These are phyloP conservation scores for Hypoxylon lenormandii DNA, from an alignment of 495 filamentous ascomycete species.

Conservation along the genomic window DNA sequence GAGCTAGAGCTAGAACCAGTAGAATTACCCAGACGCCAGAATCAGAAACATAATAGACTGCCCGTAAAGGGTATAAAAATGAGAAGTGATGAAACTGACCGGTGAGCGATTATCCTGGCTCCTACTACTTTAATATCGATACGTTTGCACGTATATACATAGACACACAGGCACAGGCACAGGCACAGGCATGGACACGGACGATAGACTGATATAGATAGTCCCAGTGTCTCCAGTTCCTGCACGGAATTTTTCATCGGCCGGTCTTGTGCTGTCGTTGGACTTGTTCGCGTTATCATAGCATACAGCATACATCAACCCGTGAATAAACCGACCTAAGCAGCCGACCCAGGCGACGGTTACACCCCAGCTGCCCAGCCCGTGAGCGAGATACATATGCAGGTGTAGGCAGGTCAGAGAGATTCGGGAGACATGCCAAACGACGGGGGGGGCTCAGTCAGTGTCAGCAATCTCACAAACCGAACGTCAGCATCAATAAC, in stretches of 20 bases:
- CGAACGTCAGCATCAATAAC: constrained; percentile 1
- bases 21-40: neutral
- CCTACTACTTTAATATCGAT: neutral
- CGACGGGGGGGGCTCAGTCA: neutral
- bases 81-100: constrained; percentile 36
- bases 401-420: constrained; percentile 1
- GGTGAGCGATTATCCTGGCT: constrained; percentile 29
- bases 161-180: too few relatives aligned
- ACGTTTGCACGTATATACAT: neutral
- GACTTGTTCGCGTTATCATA: constrained; percentile 24
- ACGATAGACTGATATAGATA: neutral
- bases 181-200: too few relatives aligned
- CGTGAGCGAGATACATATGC: neutral
- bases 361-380: constrained; percentile 17
- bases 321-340: constrained; percentile 17
- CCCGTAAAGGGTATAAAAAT: constrained; percentile 4
- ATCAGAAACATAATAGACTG: neutral
- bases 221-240: neutral
- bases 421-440: constrained; percentile 5
- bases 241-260: constrained; percentile 17
- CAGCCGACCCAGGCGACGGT: constrained; percentile 36
- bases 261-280: constrained; percentile 1
- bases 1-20: too few relatives aligned
- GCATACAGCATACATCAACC: constrained; percentile 14
- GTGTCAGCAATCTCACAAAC: constrained; percentile 11